These are phyloP conservation scores for Paecilomyces fulvus DNA, from an alignment of 2,329 filamentous ascomycete genomes.

Conservation along the genomic window DNA sequence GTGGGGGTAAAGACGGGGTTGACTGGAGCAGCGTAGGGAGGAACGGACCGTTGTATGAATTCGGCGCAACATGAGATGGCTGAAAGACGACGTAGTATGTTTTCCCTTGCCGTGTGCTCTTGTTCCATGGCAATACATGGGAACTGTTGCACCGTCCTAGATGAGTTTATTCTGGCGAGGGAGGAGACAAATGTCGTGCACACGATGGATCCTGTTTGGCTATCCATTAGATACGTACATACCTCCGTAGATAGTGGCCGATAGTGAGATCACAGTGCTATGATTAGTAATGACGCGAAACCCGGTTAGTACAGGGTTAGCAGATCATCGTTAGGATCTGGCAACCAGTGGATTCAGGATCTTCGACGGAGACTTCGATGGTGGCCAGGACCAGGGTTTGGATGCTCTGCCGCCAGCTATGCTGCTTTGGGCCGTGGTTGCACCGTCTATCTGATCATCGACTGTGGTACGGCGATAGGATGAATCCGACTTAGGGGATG, in stretches of 20 bases:
- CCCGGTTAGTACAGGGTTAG: background rate
- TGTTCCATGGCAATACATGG: background rate
- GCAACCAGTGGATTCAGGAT: background rate
- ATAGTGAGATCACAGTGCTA: background rate
- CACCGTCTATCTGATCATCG: background rate
- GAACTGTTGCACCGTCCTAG: background rate
- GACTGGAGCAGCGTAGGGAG: background rate
- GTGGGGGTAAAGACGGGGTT: background rate
- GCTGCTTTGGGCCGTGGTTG: background rate
- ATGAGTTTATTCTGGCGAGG: background rate
- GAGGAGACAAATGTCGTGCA: background rate
- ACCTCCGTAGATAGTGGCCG: background rate
- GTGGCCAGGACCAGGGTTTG: background rate
- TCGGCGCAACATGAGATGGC: background rate
- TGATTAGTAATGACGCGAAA: background rate
- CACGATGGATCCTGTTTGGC: background rate
- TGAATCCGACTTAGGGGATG: background rate
- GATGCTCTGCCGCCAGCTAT: background rate
- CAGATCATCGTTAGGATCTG: background rate
- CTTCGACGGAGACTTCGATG: background rate
- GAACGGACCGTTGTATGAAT: background rate
- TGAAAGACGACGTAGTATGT: background rate
- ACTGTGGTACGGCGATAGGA: background rate
- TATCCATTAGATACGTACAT: background rate
- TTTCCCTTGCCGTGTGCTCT: background rate